A percentile compares a stretch with the other conserved stretches of the same genome.
Evolutionary conservation across 805 yeast species (phyloP).

Genomic region (Lachancea waltii): DNA sequence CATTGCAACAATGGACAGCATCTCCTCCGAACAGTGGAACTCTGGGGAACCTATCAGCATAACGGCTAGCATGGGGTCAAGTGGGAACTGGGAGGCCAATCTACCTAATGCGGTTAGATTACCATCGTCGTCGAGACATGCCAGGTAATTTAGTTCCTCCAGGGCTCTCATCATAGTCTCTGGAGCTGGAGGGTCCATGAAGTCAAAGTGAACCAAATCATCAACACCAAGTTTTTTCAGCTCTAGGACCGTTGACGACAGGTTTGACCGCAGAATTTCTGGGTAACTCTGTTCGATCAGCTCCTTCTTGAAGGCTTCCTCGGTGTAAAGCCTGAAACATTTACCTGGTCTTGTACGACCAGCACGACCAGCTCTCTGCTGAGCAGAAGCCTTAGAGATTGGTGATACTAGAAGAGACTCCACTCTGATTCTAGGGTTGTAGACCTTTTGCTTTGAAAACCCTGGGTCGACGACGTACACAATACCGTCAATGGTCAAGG

Average conservation of each 20-base stretch:
- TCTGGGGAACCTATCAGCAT: conserved; percentile 84
- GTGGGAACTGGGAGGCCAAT: conserved; percentile 84
- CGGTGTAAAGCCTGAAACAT: conserved; percentile 93
- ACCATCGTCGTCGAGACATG: conserved; percentile 89
- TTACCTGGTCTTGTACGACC: conserved; percentile 99
- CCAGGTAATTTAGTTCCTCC: conserved; percentile 86
- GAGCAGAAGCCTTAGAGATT: conserved; percentile 94
- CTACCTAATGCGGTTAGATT: conserved; percentile 84
- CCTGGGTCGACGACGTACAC: conserved; percentile 98
- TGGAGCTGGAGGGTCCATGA: conserved; percentile 99
- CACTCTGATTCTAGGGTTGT: conserved; percentile 92
- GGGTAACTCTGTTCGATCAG: conserved; percentile 94
- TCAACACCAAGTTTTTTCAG: conserved; percentile 91
- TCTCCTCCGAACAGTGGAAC: conserved; percentile 81
- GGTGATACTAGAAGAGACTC: conserved; percentile 93
- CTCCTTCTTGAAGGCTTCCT: conserved; percentile 92
- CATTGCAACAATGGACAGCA: conserved; percentile 82
- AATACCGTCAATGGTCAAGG: conserved; percentile 94
- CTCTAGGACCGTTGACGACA: conserved; percentile 87
- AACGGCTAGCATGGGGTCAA: conserved; percentile 93
- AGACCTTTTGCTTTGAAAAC: conserved; percentile 91
- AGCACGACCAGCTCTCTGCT: conserved; percentile 99
- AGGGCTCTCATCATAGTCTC: conserved; percentile 99
- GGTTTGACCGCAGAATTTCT: conserved; percentile 84
- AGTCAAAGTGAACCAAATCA: conserved; percentile 94